These are phyloP conservation scores for Pleurotus salmoneostramineus DNA, from an alignment of 768 basidiomycete genomes.

Conservation along the genomic window DNA sequence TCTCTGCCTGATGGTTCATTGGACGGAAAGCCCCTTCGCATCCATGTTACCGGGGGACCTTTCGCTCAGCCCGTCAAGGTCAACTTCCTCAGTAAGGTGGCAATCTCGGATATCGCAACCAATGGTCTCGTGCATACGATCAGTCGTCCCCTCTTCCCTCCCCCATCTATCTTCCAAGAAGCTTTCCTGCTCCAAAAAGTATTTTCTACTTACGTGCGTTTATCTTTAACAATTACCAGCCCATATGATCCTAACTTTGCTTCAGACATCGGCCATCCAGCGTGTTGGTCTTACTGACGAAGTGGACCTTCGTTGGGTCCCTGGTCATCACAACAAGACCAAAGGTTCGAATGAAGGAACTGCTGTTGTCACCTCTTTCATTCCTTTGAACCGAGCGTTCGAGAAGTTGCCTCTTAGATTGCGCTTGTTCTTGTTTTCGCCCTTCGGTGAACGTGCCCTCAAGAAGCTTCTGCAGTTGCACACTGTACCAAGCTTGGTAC, in stretches of 20 bases:
- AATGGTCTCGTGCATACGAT: slow-evolving; percentile 43
- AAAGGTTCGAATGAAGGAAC: slow-evolving; percentile 38
- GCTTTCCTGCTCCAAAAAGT: slow-evolving; percentile 35
- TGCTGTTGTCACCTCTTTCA: slow-evolving; percentile 49
- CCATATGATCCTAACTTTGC: neutral
- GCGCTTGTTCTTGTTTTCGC: slow-evolving; percentile 54
- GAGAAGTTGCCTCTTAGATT: slow-evolving; percentile 45
- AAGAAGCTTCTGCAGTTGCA: slow-evolving; percentile 58
- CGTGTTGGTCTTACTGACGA: slow-evolving; percentile 40
- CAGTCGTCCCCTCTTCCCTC: slow-evolving; percentile 51
- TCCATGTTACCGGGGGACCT: slow-evolving; percentile 32
- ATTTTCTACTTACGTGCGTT: slow-evolving; percentile 48
- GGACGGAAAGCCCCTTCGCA: slow-evolving; percentile 40
- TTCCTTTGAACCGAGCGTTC: slow-evolving; percentile 48
- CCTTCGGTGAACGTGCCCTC: slow-evolving; percentile 46
- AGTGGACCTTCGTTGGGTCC: slow-evolving; percentile 42
- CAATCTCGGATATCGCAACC: slow-evolving; percentile 10
- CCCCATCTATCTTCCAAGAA: slow-evolving; percentile 45
- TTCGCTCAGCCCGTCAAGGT: slow-evolving; percentile 23
- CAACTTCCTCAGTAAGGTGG: slow-evolving; percentile 46
- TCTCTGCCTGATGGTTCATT: slow-evolving; percentile 32
- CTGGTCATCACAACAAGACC: slow-evolving; percentile 25
- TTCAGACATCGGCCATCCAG: slow-evolving; percentile 54
- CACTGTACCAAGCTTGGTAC: slow-evolving; percentile 41
- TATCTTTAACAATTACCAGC: neutral